Base-by-base conservation (phyloP, 2,329 filamentous ascomycete species). In the Claviceps sp. region DNA sequence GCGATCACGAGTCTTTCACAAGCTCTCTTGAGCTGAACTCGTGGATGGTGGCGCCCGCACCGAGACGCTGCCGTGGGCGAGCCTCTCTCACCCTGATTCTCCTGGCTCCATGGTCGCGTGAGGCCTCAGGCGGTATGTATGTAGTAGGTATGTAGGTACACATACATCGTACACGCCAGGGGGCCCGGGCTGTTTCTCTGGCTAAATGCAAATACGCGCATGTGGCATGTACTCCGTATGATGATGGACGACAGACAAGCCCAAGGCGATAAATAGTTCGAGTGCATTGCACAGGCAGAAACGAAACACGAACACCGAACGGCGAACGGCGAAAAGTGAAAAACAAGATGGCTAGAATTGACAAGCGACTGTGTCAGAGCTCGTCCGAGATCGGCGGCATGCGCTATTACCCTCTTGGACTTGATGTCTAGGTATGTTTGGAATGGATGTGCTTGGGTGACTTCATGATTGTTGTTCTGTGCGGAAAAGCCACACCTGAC, bases 371-470 rank as follows among this genome's bases (percentile, higher is more conserved):
- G 41, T 47, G 48, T 50, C 50, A 48, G 50, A 51, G 43, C 48
- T 53, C 48, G 48, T 52, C 55, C 55, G 55, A 55, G 45, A 50
- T 56, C 53, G 48, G 55, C 52, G 26, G 37, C 19, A 14, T 48
- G 22, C 48, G 52, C 48, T 41, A 45, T 51, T 34, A 38, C n/a
- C 44, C 19, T 30, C 8, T 47, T 47, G 13, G 45, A 11, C 30
- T 47, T 38, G 4, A 47, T 38, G 45, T 47, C n/a, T n/a, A 45
- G 10, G 30, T 34, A 10, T 34, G 6, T 6, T 14, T 44, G 5
- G 24, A 26, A 6, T 16, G 22, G 5, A 19, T 24, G n/a, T 43
- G 5, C 24, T 7, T 46, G n/a, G 24, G 14, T 46, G 43, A 46
- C 42, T 44, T 44, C 22, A 44, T 34, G 30, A 34, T 22, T 14